Conservation (phyloP, 352 stramenopile species). For the Globisporangium viniferum region DNA sequence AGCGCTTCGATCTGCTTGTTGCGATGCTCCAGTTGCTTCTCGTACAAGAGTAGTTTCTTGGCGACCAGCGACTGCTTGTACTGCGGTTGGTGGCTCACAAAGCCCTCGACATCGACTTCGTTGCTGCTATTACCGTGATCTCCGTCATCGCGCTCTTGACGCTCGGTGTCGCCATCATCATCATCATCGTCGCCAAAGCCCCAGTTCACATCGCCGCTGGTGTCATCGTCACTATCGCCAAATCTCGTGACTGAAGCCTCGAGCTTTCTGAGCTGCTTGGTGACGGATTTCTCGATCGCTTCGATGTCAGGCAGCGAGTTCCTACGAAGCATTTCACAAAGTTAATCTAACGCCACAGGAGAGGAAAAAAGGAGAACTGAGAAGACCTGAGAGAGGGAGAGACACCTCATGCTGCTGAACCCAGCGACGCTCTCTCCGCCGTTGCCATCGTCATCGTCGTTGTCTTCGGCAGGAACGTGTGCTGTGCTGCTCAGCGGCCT, state of each 20-base stretch:
- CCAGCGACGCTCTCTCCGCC: not conserved
- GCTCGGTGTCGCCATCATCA: slow-evolving; percentile 8
- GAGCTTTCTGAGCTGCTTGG: slow-evolving; percentile 23
- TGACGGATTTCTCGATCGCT: slow-evolving; percentile 25
- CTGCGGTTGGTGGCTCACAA: slow-evolving; percentile 43
- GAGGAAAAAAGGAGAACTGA: too few relatives aligned
- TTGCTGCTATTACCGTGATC: slow-evolving; percentile 14
- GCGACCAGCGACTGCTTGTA: slow-evolving; percentile 39
- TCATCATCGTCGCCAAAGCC: not conserved
- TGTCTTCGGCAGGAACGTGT: not conserved
- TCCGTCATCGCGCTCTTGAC: slow-evolving; percentile 11
- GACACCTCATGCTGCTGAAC: slow-evolving; percentile 37
- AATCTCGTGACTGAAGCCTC: slow-evolving; percentile 12
- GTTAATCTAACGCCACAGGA: too few relatives aligned
- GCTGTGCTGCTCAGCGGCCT: not conserved
- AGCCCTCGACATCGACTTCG: slow-evolving; percentile 23
- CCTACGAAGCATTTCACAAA: slow-evolving; percentile 5
- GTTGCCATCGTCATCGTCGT: not conserved
- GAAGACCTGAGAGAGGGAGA: not conserved
- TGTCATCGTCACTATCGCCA: slow-evolving; percentile 18
- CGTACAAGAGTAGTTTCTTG: slow-evolving; percentile 54
- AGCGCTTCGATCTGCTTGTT: slow-evolving; percentile 38
- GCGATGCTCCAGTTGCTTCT: slow-evolving; percentile 42
- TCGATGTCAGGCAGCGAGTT: slow-evolving; percentile 23
- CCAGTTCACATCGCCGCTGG: not conserved